Percentiles rank a stretch among this genome's conserved stretches.
phyloP scores from a whole-genome alignment of 1,284 basidiomycete genomes.

The Rhodotorula sp. region DNA sequence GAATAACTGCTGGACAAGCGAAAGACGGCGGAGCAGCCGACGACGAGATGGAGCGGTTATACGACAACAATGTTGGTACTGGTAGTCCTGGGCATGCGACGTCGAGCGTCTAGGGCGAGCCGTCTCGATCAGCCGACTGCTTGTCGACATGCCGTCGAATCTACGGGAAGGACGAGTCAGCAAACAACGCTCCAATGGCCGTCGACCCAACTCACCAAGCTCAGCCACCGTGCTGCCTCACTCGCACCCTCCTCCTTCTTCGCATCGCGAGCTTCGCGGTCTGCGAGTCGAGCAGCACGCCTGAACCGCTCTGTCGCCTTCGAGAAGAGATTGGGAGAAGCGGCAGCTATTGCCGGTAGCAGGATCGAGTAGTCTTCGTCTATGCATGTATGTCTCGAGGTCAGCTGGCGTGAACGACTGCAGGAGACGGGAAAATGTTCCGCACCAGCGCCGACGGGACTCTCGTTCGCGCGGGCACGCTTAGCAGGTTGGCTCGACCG shows the following conservation, averaged over 20 bases:
- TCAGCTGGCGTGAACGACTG: background rate
- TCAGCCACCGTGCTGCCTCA: constrained; percentile 30
- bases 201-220: constrained; percentile 14
- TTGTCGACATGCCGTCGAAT: constrained; percentile 11
- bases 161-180: background rate
- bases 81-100: background rate
- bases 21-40: background rate
- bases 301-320: constrained; percentile 28
- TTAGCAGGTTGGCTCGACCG: background rate
- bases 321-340: constrained; percentile 16
- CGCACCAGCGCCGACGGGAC: background rate
- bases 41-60: background rate
- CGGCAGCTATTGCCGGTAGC: background rate
- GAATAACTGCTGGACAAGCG: too few species aligned
- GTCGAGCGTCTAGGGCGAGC: constrained; percentile 5
- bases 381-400: background rate
- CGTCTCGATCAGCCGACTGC: background rate
- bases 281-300: constrained; percentile 24
- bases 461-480: background rate
- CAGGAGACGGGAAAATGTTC: background rate
- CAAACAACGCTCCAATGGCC: fast-evolving
- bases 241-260: background rate
- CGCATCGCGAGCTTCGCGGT: background rate
- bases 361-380: constrained; percentile 6
- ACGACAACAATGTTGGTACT: constrained; percentile 8